These are phyloP conservation scores for Lunasporangiospora selenospora DNA, from an alignment of 192 early-diverging fungal genomes.

Conservation along the genomic window DNA sequence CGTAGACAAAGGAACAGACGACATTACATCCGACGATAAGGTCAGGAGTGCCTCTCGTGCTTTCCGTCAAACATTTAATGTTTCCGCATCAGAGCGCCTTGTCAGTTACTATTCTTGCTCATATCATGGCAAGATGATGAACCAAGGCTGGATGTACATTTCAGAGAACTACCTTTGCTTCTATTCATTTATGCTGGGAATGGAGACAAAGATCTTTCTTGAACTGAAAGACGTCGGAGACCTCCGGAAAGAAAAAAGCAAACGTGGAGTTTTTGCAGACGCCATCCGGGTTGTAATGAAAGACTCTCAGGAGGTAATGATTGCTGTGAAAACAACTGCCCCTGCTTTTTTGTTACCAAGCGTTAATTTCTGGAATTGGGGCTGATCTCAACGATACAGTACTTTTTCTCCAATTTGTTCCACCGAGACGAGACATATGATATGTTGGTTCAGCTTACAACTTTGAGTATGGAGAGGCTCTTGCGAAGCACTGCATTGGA, in stretches of 20 bases:
- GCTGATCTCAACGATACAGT: too few relatives aligned
- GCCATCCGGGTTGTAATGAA: slow-evolving; percentile 86
- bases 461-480: slow-evolving; percentile 85
- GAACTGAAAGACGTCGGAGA: slow-evolving; percentile 94
- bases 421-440: slow-evolving; percentile 97
- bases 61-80: slow-evolving; percentile 88
- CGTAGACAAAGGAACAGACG: slow-evolving; percentile 76
- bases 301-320: slow-evolving; percentile 74
- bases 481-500: slow-evolving; percentile 82
- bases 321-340: background rate
- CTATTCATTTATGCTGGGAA: slow-evolving; percentile 92
- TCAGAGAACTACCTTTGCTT: slow-evolving; percentile 94
- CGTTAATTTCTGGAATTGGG: slow-evolving; percentile 1
- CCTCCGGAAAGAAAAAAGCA: slow-evolving; percentile 86
- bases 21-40: slow-evolving; percentile 84
- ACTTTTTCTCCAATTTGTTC: slow-evolving; percentile 94
- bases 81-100: slow-evolving; percentile 82
- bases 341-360: background rate
- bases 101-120: slow-evolving; percentile 97
- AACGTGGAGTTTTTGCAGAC: slow-evolving; percentile 89
- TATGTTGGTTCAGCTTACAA: slow-evolving; percentile 89
- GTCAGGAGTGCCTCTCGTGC: slow-evolving; percentile 86
- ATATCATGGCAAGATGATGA: slow-evolving; percentile 79
- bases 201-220: slow-evolving; percentile 91
- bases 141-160: slow-evolving; percentile 99